A percentile compares a stretch with the other conserved stretches of the same genome.
These are phyloP conservation scores for Gaultheria prostrata DNA, from an alignment of 148 eudicot species.

Conservation along the genomic window DNA sequence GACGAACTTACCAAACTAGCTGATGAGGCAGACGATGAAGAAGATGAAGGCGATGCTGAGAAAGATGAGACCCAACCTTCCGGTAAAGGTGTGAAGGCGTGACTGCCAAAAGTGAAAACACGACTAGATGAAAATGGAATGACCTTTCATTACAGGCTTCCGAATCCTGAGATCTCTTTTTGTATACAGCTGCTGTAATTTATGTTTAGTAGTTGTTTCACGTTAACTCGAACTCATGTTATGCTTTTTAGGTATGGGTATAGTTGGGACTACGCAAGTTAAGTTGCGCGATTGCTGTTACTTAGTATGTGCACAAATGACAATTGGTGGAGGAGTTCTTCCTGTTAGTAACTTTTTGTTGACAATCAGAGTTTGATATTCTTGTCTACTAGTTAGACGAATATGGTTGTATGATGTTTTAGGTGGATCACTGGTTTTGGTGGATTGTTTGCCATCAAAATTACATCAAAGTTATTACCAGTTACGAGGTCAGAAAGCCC, in stretches of 20 bases:
- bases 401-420: neutral
- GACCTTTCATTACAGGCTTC: neutral
- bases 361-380: neutral
- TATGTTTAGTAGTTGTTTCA: conserved; percentile 24
- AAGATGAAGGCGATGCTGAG: conserved; percentile 53
- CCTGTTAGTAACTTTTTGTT: neutral
- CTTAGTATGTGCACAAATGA: neutral
- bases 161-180: conserved; percentile 12
- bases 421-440: neutral
- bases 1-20: conserved; percentile 91
- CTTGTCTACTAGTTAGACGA: neutral
- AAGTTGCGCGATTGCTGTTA: conserved; percentile 13
- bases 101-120: conserved; percentile 17
- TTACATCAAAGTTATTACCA: neutral
- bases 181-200: conserved; percentile 36
- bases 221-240: neutral
- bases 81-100: conserved; percentile 44
- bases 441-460: neutral
- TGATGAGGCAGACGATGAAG: conserved; percentile 86
- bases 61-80: conserved; percentile 52
- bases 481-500: too few species aligned
- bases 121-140: conserved; percentile 8
- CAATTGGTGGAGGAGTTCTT: neutral
- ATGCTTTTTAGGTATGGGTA: conserved; percentile 17
- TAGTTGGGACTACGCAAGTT: conserved; percentile 16